These are phyloP conservation scores for Striga asiatica DNA, from an alignment of 257 asterid species.

Conservation along the genomic window DNA sequence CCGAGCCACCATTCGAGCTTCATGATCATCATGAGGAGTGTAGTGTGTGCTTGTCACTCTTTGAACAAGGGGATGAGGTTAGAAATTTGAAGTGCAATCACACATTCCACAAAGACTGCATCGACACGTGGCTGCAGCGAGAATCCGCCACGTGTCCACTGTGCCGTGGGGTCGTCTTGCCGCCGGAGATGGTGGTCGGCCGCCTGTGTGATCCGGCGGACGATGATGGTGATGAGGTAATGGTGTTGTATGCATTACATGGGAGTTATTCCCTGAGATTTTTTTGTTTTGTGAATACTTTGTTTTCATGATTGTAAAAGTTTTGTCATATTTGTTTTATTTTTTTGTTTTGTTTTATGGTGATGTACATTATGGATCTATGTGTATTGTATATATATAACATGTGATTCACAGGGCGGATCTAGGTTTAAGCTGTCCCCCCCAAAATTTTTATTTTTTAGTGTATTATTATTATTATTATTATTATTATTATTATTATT, in stretches of 20 bases:
- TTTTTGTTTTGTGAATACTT: too few species aligned
- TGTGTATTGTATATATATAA: too few species aligned
- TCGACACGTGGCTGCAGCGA: conserved; percentile 59
- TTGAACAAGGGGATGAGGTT: conserved; percentile 48
- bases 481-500: too few species aligned
- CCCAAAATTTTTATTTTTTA: too few species aligned
- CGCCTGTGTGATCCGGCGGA: conserved; percentile 20
- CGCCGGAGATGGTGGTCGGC: conserved; percentile 35
- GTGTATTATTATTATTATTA: too few species aligned
- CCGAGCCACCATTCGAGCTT: conserved; percentile 1
- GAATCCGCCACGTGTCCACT: conserved; percentile 54
- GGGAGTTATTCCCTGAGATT: too few species aligned
- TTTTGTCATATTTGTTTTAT: too few species aligned
- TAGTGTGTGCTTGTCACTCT: conserved; percentile 40
- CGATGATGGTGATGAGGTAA: conserved; percentile 30
- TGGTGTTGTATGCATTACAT: conserved; percentile 36
- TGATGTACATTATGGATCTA: too few species aligned
- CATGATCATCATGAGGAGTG: conserved; percentile 25
- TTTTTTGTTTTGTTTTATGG: too few species aligned
- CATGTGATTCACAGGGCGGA: too few species aligned
- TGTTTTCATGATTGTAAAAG: too few species aligned
- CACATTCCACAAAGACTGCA: conserved; percentile 46
- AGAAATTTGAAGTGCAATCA: conserved; percentile 52
- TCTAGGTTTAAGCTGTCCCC: too few species aligned
- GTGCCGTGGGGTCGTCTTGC: conserved; percentile 47